phyloP scores from a whole-genome alignment of 768 basidiomycete species.

The Mrakia frigida region DNA sequence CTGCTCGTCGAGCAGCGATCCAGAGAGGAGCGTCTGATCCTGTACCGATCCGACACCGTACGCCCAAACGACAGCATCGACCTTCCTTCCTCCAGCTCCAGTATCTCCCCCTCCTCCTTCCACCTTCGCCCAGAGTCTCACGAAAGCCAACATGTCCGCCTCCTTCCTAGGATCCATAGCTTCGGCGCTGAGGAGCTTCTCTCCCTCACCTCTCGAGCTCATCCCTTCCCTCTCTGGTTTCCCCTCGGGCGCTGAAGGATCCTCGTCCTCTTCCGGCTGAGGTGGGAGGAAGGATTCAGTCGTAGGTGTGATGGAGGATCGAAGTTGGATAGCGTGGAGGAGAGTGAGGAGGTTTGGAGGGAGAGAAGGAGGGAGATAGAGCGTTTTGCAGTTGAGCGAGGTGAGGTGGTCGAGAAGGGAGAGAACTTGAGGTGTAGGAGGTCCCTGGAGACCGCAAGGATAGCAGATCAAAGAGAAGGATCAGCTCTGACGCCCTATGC shows the following conservation, averaged over 20 bases:
- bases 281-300: background rate
- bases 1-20: background rate
- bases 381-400: conserved; percentile 15
- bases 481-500: background rate
- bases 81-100: conserved; percentile 20
- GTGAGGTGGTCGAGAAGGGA: conserved; percentile 28
- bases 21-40: conserved; percentile 9
- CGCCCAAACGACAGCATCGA: conserved; percentile 32
- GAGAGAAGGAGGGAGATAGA: conserved; percentile 31
- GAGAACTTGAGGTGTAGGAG: conserved; percentile 30
- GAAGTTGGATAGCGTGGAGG: conserved; percentile 24
- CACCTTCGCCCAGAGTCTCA: conserved; percentile 18
- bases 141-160: conserved; percentile 14
- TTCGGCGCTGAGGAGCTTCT: conserved; percentile 27
- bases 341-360: conserved; percentile 22
- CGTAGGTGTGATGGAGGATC: background rate
- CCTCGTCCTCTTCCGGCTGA: conserved; percentile 5
- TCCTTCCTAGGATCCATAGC: conserved; percentile 22
- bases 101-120: conserved; percentile 3
- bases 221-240: background rate
- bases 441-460: background rate
- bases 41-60: conserved; percentile 25
- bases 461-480: background rate
- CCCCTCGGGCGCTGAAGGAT: conserved; percentile 13
- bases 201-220: conserved; percentile 3